Evolutionary conservation across 306 rosid species (phyloP).

Genomic region (Quercus variabilis): DNA sequence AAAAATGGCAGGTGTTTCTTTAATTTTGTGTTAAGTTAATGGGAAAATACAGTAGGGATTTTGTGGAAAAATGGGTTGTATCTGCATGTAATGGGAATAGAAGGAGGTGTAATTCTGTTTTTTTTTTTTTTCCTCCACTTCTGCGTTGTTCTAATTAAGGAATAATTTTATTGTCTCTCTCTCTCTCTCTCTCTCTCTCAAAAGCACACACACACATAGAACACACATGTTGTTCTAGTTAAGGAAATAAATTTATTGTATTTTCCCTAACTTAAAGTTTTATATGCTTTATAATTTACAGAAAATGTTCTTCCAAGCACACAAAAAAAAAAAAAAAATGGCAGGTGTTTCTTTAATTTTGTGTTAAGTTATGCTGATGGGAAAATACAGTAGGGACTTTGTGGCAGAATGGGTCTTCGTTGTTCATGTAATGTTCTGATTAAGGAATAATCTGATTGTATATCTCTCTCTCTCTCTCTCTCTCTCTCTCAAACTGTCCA

Average conservation of each 20-base stretch:
- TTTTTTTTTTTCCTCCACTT: not conserved
- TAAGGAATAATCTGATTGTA: not conserved
- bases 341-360: not conserved
- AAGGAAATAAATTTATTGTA: no score
- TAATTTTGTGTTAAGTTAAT: slow-evolving; percentile 3
- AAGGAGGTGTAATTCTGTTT: not conserved
- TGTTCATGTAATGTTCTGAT: not conserved
- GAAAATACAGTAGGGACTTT: not conserved
- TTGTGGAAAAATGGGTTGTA: not conserved
- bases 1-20: not conserved
- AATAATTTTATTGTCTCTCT: not conserved
- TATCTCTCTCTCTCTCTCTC: not conserved
- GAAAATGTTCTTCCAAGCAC: no score
- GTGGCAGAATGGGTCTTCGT: not conserved
- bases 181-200: not conserved
- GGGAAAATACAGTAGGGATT: not conserved
- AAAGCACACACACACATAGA: not conserved
- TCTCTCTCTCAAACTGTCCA: not conserved
- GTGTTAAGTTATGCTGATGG: slow-evolving; percentile 16
- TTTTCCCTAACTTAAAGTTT: no score
- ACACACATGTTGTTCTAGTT: no score
- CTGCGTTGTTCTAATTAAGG: not conserved
- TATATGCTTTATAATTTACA: no score
- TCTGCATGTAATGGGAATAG: not conserved
- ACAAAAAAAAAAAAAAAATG: no score